These are phyloP conservation scores for Sporothrix mexicana DNA, from an alignment of 2,329 filamentous ascomycete genomes.

Conservation along the genomic window DNA sequence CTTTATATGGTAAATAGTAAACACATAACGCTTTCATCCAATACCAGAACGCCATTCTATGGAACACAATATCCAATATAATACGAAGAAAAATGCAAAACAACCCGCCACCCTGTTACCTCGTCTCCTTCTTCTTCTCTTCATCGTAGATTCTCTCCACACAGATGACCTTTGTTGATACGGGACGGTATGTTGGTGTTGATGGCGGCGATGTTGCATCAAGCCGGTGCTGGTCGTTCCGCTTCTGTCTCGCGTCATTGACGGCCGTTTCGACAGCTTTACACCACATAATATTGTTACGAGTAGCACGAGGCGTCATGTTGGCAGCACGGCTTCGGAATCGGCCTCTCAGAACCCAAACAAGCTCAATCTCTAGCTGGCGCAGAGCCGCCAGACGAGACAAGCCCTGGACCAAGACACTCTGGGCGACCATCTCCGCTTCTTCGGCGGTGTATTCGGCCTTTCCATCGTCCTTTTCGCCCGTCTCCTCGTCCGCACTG, in stretches of 20 bases:
- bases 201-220: not conserved
- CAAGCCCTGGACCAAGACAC: conserved; percentile 44
- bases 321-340: conserved; percentile 12
- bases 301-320: not conserved
- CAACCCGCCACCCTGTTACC: not conserved
- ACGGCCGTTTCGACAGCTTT: conserved; percentile 14
- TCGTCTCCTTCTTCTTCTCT: not conserved
- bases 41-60: not conserved
- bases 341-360: conserved; percentile 23
- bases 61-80: not conserved
- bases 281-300: conserved; percentile 19
- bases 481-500: not conserved
- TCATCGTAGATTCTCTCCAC: conserved; percentile 27
- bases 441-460: conserved; percentile 17
- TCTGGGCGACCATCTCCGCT: conserved; percentile 35
- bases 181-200: not conserved
- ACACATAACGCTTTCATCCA: not conserved
- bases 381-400: conserved; percentile 43
- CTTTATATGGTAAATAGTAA: not conserved
- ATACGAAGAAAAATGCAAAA: not conserved
- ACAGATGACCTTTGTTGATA: conserved; percentile 23
- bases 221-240: too few relatives aligned
- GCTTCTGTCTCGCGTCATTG: not conserved
- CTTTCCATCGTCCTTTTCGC: not conserved
- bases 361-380: conserved; percentile 50